Conservation (phyloP, 2,329 filamentous ascomycete species). For the Calonectria pteridis region DNA sequence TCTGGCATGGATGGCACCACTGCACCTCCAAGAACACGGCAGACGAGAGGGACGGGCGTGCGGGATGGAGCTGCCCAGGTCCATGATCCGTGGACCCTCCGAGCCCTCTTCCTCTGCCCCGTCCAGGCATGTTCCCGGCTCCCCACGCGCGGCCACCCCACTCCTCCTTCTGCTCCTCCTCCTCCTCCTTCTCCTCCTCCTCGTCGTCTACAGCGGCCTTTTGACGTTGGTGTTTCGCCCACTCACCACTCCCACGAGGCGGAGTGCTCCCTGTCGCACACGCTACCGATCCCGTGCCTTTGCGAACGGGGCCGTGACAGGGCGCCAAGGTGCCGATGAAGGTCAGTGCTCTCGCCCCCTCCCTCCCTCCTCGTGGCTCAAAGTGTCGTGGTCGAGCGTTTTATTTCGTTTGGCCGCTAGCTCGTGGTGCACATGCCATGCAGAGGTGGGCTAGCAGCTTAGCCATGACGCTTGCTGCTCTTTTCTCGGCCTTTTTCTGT, state of each 20-base stretch:
- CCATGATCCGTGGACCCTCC: not conserved
- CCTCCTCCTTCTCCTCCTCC: not conserved
- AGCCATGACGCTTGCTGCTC: constrained; percentile 8
- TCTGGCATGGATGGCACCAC: constrained; percentile 2
- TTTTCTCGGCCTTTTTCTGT: constrained; percentile 14
- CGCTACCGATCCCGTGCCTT: constrained; percentile 11
- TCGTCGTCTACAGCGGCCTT: not conserved
- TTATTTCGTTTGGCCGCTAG: constrained; percentile 10
- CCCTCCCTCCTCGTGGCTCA: constrained; percentile 5
- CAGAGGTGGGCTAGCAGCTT: constrained; percentile 2
- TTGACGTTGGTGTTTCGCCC: constrained; percentile 10
- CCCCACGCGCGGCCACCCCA: constrained; percentile 2
- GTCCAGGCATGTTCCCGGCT: constrained; percentile 8
- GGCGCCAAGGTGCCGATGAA: constrained; percentile 1
- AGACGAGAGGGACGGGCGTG: not conserved
- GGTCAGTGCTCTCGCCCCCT: not conserved
- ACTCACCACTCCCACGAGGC: constrained; percentile 1
- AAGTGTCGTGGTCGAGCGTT: constrained; percentile 8
- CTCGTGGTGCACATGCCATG: constrained; percentile 7
- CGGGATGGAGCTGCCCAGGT: not conserved
- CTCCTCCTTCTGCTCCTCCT: not conserved
- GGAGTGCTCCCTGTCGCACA: constrained; percentile 3
- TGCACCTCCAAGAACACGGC: not conserved
- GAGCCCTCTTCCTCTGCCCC: not conserved
- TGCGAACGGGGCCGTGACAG: constrained; percentile 2